phyloP scores from a whole-genome alignment of 73 alveolate species.

The Blepharisma japonicum region DNA sequence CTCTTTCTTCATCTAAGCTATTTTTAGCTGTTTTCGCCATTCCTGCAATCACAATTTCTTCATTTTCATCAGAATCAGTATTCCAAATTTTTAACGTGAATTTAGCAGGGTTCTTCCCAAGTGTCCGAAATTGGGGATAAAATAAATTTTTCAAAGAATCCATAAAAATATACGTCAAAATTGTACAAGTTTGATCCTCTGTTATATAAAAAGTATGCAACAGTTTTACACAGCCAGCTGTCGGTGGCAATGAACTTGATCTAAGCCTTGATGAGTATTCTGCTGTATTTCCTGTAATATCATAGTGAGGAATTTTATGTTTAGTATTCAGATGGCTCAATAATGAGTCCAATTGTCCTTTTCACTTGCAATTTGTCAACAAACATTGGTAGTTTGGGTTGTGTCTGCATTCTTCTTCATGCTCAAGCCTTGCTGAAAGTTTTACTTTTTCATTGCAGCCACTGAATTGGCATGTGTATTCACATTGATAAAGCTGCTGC shows the following conservation, averaged over 20 bases:
- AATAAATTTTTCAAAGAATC: conserved; percentile 24
- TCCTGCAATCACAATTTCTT: conserved; percentile 6
- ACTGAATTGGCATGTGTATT: not conserved
- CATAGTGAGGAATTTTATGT: conserved; percentile 33
- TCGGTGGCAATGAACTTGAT: not conserved
- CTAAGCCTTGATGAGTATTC: conserved; percentile 33
- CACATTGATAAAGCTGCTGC: not conserved
- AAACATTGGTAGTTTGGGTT: conserved; percentile 23
- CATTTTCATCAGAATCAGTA: conserved; percentile 19
- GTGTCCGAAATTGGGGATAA: conserved; percentile 28
- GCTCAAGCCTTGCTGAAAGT: not conserved
- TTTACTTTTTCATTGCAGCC: not conserved
- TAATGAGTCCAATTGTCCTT: not conserved
- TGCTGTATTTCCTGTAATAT: conserved; percentile 26
- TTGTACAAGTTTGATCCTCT: not conserved
- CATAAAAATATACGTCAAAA: conserved; percentile 28
- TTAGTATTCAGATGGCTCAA: not conserved
- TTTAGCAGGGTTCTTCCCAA: not conserved
- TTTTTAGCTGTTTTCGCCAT: not conserved
- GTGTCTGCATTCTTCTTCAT: conserved; percentile 14
- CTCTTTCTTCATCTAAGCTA: conserved; percentile 30
- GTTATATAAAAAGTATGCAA: conserved; percentile 26
- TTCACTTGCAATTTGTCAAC: not conserved
- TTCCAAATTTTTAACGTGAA: conserved; percentile 27
- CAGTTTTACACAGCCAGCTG: conserved; percentile 32